phyloP scores from a whole-genome alignment of 1,284 basidiomycete genomes.

The Hymenochaete sp. region DNA sequence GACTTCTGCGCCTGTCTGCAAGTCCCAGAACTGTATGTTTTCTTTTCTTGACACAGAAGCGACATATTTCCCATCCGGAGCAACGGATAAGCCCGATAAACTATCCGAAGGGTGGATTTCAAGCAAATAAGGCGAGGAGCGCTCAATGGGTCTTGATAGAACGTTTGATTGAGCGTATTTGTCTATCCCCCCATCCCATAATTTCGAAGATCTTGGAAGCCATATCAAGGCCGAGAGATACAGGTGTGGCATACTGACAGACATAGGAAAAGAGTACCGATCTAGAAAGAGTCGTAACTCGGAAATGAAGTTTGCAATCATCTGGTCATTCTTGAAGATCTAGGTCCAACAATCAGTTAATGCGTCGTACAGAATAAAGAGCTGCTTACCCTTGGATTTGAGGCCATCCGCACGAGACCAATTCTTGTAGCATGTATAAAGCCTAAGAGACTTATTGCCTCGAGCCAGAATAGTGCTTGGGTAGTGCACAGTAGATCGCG shows the following conservation, averaged over 20 bases:
- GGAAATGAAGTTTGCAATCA: background rate
- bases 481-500: conserved; percentile 16
- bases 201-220: no score
- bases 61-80: conserved; percentile 19
- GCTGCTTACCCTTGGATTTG: background rate
- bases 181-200: no score
- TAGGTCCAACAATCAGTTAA: background rate
- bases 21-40: conserved; percentile 18
- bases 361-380: background rate
- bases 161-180: no score
- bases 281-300: background rate
- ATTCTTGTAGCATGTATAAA: background rate
- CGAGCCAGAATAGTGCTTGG: conserved; percentile 25
- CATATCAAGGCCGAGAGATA: background rate
- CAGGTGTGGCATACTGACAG: background rate
- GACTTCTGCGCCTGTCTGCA: conserved; percentile 1
- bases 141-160: no score
- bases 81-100: no score
- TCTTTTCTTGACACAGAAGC: conserved; percentile 18
- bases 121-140: no score
- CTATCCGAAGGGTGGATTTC: no score
- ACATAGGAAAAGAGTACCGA: no score
- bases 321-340: background rate
- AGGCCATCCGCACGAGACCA: background rate
- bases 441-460: conserved; percentile 22